Percentiles rank a stretch among this genome's conserved stretches.
Conservation (phyloP, 2,329 filamentous ascomycete species). For the Colletotrichum sublineola region DNA sequence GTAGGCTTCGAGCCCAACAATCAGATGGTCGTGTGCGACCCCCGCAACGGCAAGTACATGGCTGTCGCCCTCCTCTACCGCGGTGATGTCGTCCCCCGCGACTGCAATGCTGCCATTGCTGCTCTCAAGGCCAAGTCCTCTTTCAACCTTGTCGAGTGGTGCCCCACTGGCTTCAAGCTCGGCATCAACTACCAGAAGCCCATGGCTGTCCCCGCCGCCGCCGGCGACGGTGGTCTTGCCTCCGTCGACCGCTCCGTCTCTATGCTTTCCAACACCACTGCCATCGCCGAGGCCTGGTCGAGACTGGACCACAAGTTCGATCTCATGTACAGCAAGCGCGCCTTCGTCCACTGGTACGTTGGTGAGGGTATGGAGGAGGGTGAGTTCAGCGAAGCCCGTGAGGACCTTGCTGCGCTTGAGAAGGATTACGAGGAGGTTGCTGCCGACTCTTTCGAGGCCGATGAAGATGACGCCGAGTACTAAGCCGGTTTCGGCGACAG, state of each 20-base stretch:
- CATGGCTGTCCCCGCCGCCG: constrained; percentile 66
- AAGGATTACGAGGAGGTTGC: constrained; percentile 91
- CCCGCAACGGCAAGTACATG: constrained; percentile 83
- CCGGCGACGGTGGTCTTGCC: constrained; percentile 70
- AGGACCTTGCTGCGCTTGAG: constrained; percentile 87
- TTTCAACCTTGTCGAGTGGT: constrained; percentile 82
- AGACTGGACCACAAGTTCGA: constrained; percentile 82
- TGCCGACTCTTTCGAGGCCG: constrained; percentile 75
- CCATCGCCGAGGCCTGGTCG: constrained; percentile 80
- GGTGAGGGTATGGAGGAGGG: constrained; percentile 95
- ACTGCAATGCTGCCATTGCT: constrained; percentile 76
- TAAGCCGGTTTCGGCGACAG: constrained; percentile 59
- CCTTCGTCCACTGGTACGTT: constrained; percentile 84
- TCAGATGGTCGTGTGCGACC: constrained; percentile 83
- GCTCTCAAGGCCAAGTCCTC: constrained; percentile 78
- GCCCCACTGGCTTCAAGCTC: constrained; percentile 81
- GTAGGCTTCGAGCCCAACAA: constrained; percentile 82
- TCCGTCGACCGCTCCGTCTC: constrained; percentile 74
- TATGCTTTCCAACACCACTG: constrained; percentile 82
- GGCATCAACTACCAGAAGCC: constrained; percentile 82
- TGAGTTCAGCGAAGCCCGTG: constrained; percentile 88
- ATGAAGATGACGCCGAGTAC: constrained; percentile 82
- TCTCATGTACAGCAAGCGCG: constrained; percentile 83
- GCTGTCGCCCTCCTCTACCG: constrained; percentile 80
- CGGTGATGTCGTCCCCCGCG: constrained; percentile 77